Evolutionary conservation across 106 monocot species (phyloP).

Genomic region (Posidonia australis): DNA sequence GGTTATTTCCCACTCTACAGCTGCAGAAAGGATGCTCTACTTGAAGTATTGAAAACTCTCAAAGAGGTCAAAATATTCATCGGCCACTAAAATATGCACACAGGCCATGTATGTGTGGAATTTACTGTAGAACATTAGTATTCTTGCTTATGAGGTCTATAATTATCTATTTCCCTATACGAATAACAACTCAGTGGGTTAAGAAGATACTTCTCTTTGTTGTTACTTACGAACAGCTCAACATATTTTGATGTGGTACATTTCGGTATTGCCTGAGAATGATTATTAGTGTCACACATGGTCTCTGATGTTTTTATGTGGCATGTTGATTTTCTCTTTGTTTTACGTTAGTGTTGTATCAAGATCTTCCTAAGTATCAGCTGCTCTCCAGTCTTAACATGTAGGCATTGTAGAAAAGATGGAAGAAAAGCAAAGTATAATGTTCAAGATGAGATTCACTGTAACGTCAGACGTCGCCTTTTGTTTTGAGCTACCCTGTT

Average conservation of each 20-base stretch:
- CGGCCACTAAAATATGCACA: neutral
- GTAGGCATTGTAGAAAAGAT: constrained; percentile 48
- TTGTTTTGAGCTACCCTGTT: constrained; percentile 10
- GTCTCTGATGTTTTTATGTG: neutral
- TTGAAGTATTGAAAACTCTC: neutral
- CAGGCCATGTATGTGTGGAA: too few species aligned
- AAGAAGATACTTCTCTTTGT: too few species aligned
- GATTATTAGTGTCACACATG: too few species aligned
- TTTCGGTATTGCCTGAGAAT: too few species aligned
- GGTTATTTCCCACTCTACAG: too few species aligned
- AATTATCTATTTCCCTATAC: too few species aligned
- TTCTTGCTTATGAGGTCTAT: too few species aligned
- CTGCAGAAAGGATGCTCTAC: neutral
- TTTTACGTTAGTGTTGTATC: constrained; percentile 1
- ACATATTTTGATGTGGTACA: too few species aligned
- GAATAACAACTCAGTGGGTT: too few species aligned
- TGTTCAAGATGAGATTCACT: constrained; percentile 19
- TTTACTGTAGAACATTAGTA: too few species aligned
- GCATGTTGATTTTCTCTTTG: constrained; percentile 5
- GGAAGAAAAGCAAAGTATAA: constrained; percentile 46
- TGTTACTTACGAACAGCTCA: too few species aligned
- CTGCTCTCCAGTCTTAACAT: constrained; percentile 45
- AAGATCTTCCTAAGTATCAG: constrained; percentile 27
- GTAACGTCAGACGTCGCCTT: constrained; percentile 35
- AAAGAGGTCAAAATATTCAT: neutral